Evolutionary conservation across 2,329 filamentous ascomycete genomes (phyloP), one percentile per base, ranked within the genome.

Genomic region (Elsinoe necatrix): DNA sequence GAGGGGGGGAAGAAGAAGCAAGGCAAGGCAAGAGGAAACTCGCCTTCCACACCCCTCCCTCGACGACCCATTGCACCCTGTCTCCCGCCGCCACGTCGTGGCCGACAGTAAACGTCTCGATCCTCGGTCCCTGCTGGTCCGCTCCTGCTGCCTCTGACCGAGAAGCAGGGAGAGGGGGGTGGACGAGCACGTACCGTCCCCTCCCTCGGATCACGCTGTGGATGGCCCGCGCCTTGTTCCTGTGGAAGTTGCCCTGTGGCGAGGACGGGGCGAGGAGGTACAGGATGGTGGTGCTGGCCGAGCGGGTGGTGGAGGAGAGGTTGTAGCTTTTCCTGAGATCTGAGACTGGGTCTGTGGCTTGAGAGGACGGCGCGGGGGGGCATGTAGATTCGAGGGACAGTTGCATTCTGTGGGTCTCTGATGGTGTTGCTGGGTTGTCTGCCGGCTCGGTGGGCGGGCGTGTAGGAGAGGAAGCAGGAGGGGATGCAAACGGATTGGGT

Each of bases 41-140:
- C 9, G 78, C 79, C 69, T 87, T 87, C 66, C 78, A 87, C 66
- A 82, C 81, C 3, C 80, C 83, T 0, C 84, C 83, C 55, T 85
- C 81, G 6, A 88, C 83, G 59, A 85, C 73, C 84, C 84, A 87
- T 66, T 86, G 82, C 64, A 84, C 61, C 65, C 66, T 78, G 72
- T 87, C 84, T 0, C 83, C 84, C 0, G 65, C 68, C 3, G 71
- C 72, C 4, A 86, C 70, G 64, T 84, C 71, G 11, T 72, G 73
- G 0, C 83, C 84, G 1, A 87, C 84, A 2, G 83, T 67, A 62
- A 85, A 87, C 5, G 74, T 79, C 69, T 87, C 83, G n/a, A 86
- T 68, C 14, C 75, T 69, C 43, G 78, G 78, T 58, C 74, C 63
- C 4, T 63, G 62, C 29, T 79, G 67, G 2, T 70, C 48, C 9